Evolutionary conservation across 805 yeast genomes (phyloP).

Genomic region (Ogataea allantospora): DNA sequence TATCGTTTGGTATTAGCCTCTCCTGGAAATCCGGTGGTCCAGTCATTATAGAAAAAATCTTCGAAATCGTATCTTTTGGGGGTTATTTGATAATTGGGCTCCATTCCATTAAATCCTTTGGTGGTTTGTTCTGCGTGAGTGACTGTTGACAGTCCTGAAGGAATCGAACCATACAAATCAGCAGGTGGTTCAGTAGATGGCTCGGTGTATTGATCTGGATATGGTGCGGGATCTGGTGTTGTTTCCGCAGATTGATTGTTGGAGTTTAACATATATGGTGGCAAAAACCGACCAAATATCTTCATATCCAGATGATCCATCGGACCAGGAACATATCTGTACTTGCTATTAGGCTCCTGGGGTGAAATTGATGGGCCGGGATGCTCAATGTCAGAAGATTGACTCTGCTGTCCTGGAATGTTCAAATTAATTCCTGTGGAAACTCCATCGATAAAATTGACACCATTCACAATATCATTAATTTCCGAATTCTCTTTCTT

Average conservation of each 20-base stretch:
- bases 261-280: conserved; percentile 73
- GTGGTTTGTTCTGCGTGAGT: conserved; percentile 29
- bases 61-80: conserved; percentile 27
- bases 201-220: conserved; percentile 3
- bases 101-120: conserved; percentile 29
- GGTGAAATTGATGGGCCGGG: conserved; percentile 4
- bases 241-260: conserved; percentile 14
- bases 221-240: conserved; percentile 15
- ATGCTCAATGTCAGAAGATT: neutral
- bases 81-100: conserved; percentile 20
- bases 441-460: conserved; percentile 35
- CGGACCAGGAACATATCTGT: conserved; percentile 69
- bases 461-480: conserved; percentile 30
- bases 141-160: conserved; percentile 34
- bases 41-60: conserved; percentile 29
- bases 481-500: conserved; percentile 22
- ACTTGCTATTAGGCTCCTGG: conserved; percentile 12
- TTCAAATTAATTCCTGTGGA: conserved; percentile 34
- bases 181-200: conserved; percentile 2
- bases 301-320: conserved; percentile 84
- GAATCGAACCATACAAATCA: conserved; percentile 27
- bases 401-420: conserved; percentile 18
- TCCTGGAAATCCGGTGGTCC: conserved; percentile 24
- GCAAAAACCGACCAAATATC: conserved; percentile 77
- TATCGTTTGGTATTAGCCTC: conserved; percentile 16